Evolutionary conservation across 495 filamentous ascomycete genomes (phyloP).

Genomic region (Glonium stellatum): DNA sequence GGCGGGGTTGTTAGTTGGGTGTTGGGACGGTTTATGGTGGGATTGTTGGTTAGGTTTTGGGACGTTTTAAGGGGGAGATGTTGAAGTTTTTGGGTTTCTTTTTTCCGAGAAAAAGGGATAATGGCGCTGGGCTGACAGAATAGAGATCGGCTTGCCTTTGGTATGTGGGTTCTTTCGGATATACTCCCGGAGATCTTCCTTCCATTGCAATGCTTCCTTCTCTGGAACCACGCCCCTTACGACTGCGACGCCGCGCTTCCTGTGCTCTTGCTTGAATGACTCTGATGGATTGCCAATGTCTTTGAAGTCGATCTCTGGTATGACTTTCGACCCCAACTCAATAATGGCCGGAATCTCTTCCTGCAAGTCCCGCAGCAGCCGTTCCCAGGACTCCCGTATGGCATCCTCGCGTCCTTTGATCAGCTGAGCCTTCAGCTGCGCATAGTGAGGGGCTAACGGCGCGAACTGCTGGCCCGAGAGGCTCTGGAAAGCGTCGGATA

Average conservation of each 20-base stretch:
- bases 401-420: conserved; percentile 56
- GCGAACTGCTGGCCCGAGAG: conserved; percentile 58
- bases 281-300: conserved; percentile 30
- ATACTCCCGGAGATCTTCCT: conserved; percentile 36
- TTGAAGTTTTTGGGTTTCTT: neutral
- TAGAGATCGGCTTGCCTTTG: conserved; percentile 23
- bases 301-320: conserved; percentile 37
- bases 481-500: conserved; percentile 77
- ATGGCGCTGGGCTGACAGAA: neutral
- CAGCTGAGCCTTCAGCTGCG: conserved; percentile 62
- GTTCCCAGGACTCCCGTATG: conserved; percentile 60
- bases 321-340: conserved; percentile 36
- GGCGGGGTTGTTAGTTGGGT: conserved; percentile 71
- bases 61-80: neutral
- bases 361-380: conserved; percentile 53
- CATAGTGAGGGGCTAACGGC: conserved; percentile 66
- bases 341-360: conserved; percentile 47
- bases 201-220: conserved; percentile 34
- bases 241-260: conserved; percentile 37
- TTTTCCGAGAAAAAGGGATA: no score
- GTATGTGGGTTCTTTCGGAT: conserved; percentile 38
- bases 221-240: conserved; percentile 35
- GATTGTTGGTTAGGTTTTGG: neutral
- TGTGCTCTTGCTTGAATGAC: conserved; percentile 28
- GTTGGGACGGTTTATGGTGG: conserved; percentile 30